A percentile compares a stretch with the other conserved stretches of the same genome.
Evolutionary conservation across 2,329 filamentous ascomycete genomes (phyloP).

Genomic region (Diaporthe batatas): DNA sequence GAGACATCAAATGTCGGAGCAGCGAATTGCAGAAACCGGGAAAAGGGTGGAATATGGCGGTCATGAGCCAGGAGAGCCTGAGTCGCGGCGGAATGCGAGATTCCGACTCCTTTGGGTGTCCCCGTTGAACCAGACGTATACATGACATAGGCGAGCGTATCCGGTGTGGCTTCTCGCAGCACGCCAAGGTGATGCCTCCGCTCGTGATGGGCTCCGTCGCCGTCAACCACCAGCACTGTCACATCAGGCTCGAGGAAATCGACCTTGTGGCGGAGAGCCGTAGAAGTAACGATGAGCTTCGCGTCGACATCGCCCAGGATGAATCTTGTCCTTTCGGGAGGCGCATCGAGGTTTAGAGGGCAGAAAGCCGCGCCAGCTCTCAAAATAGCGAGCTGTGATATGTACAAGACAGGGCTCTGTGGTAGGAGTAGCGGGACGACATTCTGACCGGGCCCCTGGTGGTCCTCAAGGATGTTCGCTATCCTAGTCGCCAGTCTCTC

Average conservation of each 20-base stretch:
- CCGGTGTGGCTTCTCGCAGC: slow-evolving; percentile 44
- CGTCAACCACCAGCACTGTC: slow-evolving; percentile 55
- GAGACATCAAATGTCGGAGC: slow-evolving; percentile 95
- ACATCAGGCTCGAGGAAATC: slow-evolving; percentile 50
- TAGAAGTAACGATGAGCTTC: slow-evolving; percentile 74
- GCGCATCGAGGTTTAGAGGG: slow-evolving; percentile 83
- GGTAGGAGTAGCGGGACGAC: slow-evolving; percentile 83
- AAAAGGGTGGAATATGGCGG: slow-evolving; percentile 79
- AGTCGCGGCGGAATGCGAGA: slow-evolving; percentile 84
- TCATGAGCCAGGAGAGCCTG: slow-evolving; percentile 89
- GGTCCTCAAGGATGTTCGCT: slow-evolving; percentile 11
- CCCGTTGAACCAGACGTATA: slow-evolving; percentile 95
- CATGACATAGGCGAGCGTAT: slow-evolving; percentile 85
- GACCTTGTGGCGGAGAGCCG: slow-evolving; percentile 58
- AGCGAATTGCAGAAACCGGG: slow-evolving; percentile 90
- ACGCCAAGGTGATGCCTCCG: background rate
- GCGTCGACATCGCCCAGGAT: slow-evolving; percentile 84
- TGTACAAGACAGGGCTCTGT: slow-evolving; percentile 83
- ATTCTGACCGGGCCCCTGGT: slow-evolving; percentile 49
- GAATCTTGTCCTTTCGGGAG: slow-evolving; percentile 81
- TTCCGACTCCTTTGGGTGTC: slow-evolving; percentile 85
- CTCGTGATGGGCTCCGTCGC: background rate
- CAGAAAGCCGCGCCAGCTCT: slow-evolving; percentile 90
- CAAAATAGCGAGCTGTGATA: slow-evolving; percentile 81
- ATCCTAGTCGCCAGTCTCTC: slow-evolving; percentile 35